These are phyloP conservation scores for Vinca minor DNA, from an alignment of 257 asterid species.

Conservation along the genomic window DNA sequence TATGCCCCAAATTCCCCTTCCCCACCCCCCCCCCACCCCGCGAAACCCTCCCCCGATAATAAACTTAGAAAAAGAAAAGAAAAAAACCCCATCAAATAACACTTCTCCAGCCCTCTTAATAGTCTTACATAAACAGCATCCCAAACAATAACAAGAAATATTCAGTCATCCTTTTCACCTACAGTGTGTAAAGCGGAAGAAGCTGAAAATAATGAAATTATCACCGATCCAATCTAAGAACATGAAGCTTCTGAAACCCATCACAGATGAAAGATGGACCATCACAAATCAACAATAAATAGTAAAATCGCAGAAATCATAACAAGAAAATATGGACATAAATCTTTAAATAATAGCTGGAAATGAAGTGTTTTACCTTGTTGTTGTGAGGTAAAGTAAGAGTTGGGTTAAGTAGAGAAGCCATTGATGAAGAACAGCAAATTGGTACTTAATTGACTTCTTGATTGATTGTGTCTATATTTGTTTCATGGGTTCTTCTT, in stretches of 20 bases:
- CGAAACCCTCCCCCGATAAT: too few relatives aligned
- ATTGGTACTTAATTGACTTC: background rate
- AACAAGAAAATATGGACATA: background rate
- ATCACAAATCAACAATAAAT: background rate
- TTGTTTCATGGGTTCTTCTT: background rate
- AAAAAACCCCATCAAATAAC: too few relatives aligned
- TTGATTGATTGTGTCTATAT: background rate
- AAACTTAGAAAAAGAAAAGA: too few relatives aligned
- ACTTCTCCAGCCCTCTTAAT: too few relatives aligned
- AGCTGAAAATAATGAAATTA: background rate
- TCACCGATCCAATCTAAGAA: background rate
- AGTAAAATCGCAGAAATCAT: background rate
- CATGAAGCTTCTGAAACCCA: background rate
- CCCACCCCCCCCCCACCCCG: too few relatives aligned
- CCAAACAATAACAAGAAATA: background rate
- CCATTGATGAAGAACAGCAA: conserved; percentile 34
- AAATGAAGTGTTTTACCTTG: conserved; percentile 31
- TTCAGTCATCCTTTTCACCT: background rate
- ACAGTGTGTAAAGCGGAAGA: background rate
- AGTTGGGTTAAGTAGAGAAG: conserved; percentile 51
- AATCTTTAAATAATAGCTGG: background rate
- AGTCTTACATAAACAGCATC: background rate
- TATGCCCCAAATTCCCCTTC: too few relatives aligned
- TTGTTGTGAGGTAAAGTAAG: conserved; percentile 35
- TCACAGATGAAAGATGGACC: background rate